Conservation (phyloP, 305 asterid genomes). For the Fraxinus floribunda region DNA sequence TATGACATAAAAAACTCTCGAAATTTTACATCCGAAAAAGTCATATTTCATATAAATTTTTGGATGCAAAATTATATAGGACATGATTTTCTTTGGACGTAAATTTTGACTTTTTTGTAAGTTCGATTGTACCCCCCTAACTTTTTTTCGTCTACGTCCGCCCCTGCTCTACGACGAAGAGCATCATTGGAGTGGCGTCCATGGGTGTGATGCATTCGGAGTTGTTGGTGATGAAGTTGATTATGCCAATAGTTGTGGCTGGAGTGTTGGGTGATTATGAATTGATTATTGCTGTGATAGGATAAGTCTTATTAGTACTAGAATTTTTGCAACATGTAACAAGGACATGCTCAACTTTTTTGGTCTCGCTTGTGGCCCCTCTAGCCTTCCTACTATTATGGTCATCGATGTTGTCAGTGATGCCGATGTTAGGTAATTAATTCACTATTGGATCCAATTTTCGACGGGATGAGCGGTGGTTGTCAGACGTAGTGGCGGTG, state of each 20-base stretch:
- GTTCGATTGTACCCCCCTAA: no score
- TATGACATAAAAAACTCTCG: no score
- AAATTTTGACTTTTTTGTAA: no score
- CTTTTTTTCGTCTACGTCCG: no score
- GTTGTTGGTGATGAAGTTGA: slow-evolving; percentile 61
- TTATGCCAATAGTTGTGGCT: slow-evolving; percentile 73
- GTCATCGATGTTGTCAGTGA: slow-evolving; percentile 46
- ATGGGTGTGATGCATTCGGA: slow-evolving; percentile 61
- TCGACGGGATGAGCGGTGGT: no score
- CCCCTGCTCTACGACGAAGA: no score
- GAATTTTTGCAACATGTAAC: slow-evolving; percentile 7
- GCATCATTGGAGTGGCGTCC: slow-evolving; percentile 35
- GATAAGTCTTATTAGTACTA: slow-evolving; percentile 45
- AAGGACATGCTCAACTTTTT: slow-evolving; percentile 64
- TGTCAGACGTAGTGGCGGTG: no score
- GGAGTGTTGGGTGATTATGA: slow-evolving; percentile 76
- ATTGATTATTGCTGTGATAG: slow-evolving; percentile 58
- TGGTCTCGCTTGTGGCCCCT: slow-evolving; percentile 69
- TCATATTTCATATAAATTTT: no score
- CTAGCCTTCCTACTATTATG: slow-evolving; percentile 66
- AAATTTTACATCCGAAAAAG: no score
- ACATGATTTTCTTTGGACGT: no score
- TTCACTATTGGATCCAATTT: no score
- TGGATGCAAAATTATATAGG: no score
- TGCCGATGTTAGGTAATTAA: slow-evolving; percentile 1